A percentile compares a stretch with the other conserved stretches of the same genome.
phyloP scores from a whole-genome alignment of 768 basidiomycete species.

The Calocybe cyanea region DNA sequence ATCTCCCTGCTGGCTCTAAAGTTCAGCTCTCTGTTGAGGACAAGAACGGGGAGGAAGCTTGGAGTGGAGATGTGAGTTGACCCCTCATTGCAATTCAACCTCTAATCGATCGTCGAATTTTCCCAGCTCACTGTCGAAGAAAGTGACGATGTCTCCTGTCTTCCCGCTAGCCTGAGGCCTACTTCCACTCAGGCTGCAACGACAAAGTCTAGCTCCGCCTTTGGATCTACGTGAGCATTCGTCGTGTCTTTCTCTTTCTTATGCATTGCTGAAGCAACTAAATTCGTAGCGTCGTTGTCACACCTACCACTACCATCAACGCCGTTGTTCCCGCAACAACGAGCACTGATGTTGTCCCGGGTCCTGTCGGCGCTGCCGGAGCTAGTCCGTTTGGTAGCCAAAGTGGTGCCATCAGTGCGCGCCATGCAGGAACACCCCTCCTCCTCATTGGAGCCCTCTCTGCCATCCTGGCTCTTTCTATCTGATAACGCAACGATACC shows the following conservation, averaged over 20 bases:
- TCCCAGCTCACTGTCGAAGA: conserved; percentile 35
- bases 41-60: conserved; percentile 52
- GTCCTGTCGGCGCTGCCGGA: conserved; percentile 40
- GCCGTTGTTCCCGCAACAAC: conserved; percentile 6
- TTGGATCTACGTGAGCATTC: conserved; percentile 18
- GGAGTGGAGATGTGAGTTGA: conserved; percentile 55
- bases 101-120: conserved; percentile 2
- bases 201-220: conserved; percentile 11
- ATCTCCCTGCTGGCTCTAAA: conserved; percentile 43
- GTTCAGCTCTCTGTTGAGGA: conserved; percentile 56
- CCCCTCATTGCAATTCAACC: conserved; percentile 4
- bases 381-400: conserved; percentile 26
- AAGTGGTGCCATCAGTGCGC: conserved; percentile 30
- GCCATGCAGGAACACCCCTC: conserved; percentile 37
- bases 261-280: no score
- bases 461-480: conserved; percentile 32
- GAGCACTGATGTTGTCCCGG: conserved; percentile 3
- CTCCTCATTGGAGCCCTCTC: conserved; percentile 38
- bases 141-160: conserved; percentile 37
- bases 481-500: conserved; percentile 30
- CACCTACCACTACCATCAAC: conserved; percentile 15
- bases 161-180: conserved; percentile 17
- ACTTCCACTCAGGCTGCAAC: conserved; percentile 17
- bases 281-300: conserved; percentile 19
- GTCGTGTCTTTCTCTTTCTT: background rate